phyloP scores from a whole-genome alignment of 148 eudicot species.

The Hydrangea macrophylla region DNA sequence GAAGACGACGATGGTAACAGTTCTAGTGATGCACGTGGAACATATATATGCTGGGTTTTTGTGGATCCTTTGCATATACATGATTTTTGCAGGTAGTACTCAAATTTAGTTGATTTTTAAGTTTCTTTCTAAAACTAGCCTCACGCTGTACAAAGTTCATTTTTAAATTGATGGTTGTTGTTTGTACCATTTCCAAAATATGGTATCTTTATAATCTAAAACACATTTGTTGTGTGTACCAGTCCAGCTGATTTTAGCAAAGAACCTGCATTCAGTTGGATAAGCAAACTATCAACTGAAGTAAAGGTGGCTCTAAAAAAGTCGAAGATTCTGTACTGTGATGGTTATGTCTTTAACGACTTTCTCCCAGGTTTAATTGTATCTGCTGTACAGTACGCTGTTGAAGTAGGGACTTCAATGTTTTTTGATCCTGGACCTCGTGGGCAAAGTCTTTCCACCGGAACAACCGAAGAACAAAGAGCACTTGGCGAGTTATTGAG shows the following conservation, averaged over 20 bases:
- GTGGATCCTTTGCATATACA: constrained; percentile 91
- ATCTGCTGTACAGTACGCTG: constrained; percentile 78
- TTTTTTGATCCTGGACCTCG: constrained; percentile 99
- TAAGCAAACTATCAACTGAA: constrained; percentile 52
- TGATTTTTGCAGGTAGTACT: constrained; percentile 83
- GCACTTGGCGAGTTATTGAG: constrained; percentile 67
- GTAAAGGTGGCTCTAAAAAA: constrained; percentile 68
- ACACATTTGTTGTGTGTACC: constrained; percentile 18
- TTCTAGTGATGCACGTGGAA: constrained; percentile 45
- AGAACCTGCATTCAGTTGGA: constrained; percentile 90
- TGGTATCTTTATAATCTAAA: constrained; percentile 3
- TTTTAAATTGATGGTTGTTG: not conserved
- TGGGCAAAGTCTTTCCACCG: constrained; percentile 64
- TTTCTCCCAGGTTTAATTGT: constrained; percentile 65
- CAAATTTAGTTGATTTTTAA: not conserved
- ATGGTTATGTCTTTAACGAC: constrained; percentile 97
- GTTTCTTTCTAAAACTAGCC: constrained; percentile 3
- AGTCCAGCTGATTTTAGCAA: constrained; percentile 89
- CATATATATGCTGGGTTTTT: constrained; percentile 96
- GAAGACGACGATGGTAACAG: constrained; percentile 37
- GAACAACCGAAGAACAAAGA: constrained; percentile 74
- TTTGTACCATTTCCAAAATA: not conserved
- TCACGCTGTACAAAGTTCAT: constrained; percentile 2
- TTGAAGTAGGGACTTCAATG: constrained; percentile 74
- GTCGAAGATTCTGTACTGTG: constrained; percentile 84